These are phyloP conservation scores for Tetrapisispora namnaoensis DNA, from an alignment of 805 yeast genomes.

Conservation along the genomic window DNA sequence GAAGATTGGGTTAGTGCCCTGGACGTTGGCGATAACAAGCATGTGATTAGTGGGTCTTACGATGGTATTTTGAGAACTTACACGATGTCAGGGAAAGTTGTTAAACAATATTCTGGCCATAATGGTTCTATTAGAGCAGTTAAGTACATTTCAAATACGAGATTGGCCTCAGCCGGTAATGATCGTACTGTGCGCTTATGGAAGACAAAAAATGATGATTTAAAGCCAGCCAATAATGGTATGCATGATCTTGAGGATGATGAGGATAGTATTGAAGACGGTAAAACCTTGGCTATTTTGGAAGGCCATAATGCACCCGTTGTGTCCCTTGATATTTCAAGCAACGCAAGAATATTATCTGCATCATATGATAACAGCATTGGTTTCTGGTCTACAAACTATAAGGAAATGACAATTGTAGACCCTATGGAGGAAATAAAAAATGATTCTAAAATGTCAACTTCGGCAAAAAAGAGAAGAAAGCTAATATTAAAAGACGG, in stretches of 20 bases:
- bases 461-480: slow-evolving; percentile 83
- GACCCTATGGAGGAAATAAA: slow-evolving; percentile 38
- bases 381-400: slow-evolving; percentile 81
- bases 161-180: slow-evolving; percentile 77
- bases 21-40: slow-evolving; percentile 31
- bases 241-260: slow-evolving; percentile 27
- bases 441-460: slow-evolving; percentile 43
- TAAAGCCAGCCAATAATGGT: neutral
- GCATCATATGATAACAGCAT: slow-evolving; percentile 74
- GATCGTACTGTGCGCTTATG: slow-evolving; percentile 85
- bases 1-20: slow-evolving; percentile 91
- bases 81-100: slow-evolving; percentile 66
- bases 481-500: slow-evolving; percentile 70
- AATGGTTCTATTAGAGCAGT: slow-evolving; percentile 79
- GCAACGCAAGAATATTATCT: slow-evolving; percentile 58
- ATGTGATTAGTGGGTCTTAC: slow-evolving; percentile 80
- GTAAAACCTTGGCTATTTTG: slow-evolving; percentile 72
- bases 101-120: slow-evolving; percentile 78
- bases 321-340: slow-evolving; percentile 57
- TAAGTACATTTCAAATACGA: slow-evolving; percentile 63
- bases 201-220: slow-evolving; percentile 48
- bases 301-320: slow-evolving; percentile 89
- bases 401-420: slow-evolving; percentile 70
- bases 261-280: slow-evolving; percentile 47
- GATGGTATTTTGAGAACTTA: slow-evolving; percentile 92